Percentiles rank a stretch among this genome's conserved stretches.
phyloP scores from a whole-genome alignment of 176 grass and related monocot species.

The Cenchrus americanus region DNA sequence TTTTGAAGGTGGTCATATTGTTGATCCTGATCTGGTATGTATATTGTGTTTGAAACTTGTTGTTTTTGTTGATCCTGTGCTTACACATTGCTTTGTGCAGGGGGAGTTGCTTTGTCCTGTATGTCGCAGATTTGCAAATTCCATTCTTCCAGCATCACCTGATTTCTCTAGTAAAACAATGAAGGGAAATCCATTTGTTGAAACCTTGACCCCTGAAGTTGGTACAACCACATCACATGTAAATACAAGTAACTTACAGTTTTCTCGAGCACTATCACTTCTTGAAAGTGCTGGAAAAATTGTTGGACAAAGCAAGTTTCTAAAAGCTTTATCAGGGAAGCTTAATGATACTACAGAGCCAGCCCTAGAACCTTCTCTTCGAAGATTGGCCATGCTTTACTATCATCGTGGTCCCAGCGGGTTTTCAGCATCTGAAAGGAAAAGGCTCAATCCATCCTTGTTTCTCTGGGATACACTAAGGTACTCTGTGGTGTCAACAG shows the following conservation, averaged over 20 bases:
- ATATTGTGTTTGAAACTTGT: conserved; percentile 26
- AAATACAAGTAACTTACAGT: conserved; percentile 45
- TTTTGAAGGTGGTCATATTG: conserved; percentile 97
- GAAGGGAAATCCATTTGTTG: conserved; percentile 38
- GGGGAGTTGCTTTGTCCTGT: conserved; percentile 97
- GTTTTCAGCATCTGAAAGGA: conserved; percentile 71
- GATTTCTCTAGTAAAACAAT: conserved; percentile 51
- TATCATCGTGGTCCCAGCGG: conserved; percentile 66
- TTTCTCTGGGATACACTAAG: conserved; percentile 94
- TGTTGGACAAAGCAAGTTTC: conserved; percentile 66
- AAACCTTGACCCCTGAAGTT: conserved; percentile 32
- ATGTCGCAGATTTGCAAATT: conserved; percentile 96
- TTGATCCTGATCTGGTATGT: conserved; percentile 87
- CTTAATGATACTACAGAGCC: conserved; percentile 55
- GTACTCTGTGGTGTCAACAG: conserved; percentile 80
- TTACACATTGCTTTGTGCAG: conserved; percentile 53
- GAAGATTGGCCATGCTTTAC: conserved; percentile 79
- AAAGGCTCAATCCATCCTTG: conserved; percentile 71
- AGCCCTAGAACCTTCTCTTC: conserved; percentile 74
- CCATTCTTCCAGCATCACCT: conserved; percentile 77
- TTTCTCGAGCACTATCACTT: conserved; percentile 60
- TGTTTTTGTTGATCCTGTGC: conserved; percentile 30
- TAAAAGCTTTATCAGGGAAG: conserved; percentile 74
- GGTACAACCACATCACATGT: conserved; percentile 42
- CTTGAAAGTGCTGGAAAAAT: conserved; percentile 79